These are phyloP conservation scores for Chlorella ohadii DNA, from an alignment of 139 green algal species.

Conservation along the genomic window DNA sequence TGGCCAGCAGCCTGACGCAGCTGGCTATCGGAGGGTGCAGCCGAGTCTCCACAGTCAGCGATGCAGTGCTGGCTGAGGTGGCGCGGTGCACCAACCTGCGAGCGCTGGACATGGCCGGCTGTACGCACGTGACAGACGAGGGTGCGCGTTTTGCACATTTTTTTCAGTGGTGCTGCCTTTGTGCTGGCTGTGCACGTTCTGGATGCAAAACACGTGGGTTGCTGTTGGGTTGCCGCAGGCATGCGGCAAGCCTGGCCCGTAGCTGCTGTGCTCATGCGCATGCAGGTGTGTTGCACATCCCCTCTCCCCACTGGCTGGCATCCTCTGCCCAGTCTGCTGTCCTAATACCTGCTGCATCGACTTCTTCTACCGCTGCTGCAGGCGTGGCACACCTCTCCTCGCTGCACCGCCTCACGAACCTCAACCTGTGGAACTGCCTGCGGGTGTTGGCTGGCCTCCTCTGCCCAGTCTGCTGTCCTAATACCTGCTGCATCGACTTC, in stretches of 20 bases:
- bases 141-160: background rate
- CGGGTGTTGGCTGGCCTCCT: no score
- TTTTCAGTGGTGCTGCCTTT: background rate
- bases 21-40: slow-evolving; percentile 50
- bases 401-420: slow-evolving; percentile 29
- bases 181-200: no score
- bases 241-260: no score
- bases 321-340: no score
- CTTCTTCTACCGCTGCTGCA: background rate
- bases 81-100: slow-evolving; percentile 17
- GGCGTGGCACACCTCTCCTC: slow-evolving; percentile 32
- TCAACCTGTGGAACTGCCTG: slow-evolving; percentile 64
- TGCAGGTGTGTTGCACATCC: no score
- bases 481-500: no score
- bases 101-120: slow-evolving; percentile 53
- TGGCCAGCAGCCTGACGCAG: slow-evolving; percentile 24
- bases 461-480: no score
- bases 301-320: no score
- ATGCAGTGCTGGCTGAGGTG: slow-evolving; percentile 35
- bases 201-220: no score
- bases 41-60: slow-evolving; percentile 53
- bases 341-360: no score
- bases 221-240: no score
- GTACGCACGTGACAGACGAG: slow-evolving; percentile 45
- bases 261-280: no score